These are phyloP conservation scores for Apiotrichum mycotoxinovorans DNA, from an alignment of 1,284 basidiomycete species.

Conservation along the genomic window DNA sequence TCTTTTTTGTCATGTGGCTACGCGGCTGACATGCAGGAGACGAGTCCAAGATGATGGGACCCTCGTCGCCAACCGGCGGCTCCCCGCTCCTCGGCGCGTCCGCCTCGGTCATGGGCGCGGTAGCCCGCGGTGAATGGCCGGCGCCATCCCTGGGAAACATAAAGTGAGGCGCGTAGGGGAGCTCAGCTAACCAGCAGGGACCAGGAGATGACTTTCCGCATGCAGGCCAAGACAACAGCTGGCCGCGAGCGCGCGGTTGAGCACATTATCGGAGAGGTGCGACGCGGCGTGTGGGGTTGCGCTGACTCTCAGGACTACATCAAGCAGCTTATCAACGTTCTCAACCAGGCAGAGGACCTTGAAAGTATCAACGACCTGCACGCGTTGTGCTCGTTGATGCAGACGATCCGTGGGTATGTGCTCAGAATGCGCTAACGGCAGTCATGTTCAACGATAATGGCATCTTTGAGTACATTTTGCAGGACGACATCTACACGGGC, in stretches of 20 bases:
- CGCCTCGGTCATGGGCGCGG: constrained; percentile 6
- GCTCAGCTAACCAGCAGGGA: constrained; percentile 26
- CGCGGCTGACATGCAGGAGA: constrained; percentile 22
- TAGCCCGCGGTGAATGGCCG: constrained; percentile 29
- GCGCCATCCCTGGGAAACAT: constrained; percentile 41
- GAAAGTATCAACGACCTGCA: constrained; percentile 87
- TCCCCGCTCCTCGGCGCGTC: constrained; percentile 36
- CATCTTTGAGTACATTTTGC: constrained; percentile 90
- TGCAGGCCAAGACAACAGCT: constrained; percentile 41
- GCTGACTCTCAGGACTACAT: constrained; percentile 68
- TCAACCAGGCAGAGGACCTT: constrained; percentile 84
- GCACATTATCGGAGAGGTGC: constrained; percentile 59
- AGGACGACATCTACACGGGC: constrained; percentile 87
- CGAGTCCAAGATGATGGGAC: constrained; percentile 27
- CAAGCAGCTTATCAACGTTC: constrained; percentile 75
- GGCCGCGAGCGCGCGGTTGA: constrained; percentile 69
- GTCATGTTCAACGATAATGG: constrained; percentile 93
- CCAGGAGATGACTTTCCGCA: constrained; percentile 41
- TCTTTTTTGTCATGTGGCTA: background rate
- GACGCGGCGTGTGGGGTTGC: background rate
- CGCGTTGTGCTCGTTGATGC: constrained; percentile 85
- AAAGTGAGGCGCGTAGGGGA: constrained; percentile 20
- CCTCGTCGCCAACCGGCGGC: constrained; percentile 38
- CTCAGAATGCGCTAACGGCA: constrained; percentile 44
- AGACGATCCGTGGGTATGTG: constrained; percentile 80